Percentiles rank a stretch among this genome's conserved stretches.
Evolutionary conservation across 2,329 filamentous ascomycete species (phyloP).

Genomic region (Escovopsis sp.): DNA sequence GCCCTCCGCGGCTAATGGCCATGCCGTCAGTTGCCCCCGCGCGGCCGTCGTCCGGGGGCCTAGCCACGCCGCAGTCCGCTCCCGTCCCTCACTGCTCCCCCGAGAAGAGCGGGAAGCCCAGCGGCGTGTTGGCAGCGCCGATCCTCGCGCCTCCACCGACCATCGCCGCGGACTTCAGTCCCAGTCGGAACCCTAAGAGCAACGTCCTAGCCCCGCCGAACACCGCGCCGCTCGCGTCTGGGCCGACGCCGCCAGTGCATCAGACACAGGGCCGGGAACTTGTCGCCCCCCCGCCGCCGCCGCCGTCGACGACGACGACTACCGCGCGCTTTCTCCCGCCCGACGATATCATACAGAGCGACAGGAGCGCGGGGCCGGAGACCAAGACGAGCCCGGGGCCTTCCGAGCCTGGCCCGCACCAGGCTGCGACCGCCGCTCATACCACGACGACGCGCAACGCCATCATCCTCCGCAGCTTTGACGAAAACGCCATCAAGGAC

Average conservation of each 20-base stretch:
- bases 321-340: background rate
- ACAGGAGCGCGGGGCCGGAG: background rate
- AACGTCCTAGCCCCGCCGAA: constrained; percentile 32
- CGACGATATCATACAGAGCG: constrained; percentile 1
- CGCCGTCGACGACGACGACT: background rate
- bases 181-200: constrained; percentile 20
- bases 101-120: constrained; percentile 13
- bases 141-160: constrained; percentile 22
- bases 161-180: constrained; percentile 12
- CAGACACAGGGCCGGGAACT: background rate
- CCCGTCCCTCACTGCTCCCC: constrained; percentile 4
- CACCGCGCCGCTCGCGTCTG: constrained; percentile 18
- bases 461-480: constrained; percentile 46
- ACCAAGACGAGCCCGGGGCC: constrained; percentile 3
- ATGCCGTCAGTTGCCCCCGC: constrained; percentile 10
- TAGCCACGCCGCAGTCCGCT: constrained; percentile 8
- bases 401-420: constrained; percentile 2
- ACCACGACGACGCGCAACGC: constrained; percentile 31
- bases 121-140: constrained; percentile 23
- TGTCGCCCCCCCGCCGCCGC: background rate
- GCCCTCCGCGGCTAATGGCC: constrained; percentile 4
- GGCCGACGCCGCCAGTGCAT: constrained; percentile 7
- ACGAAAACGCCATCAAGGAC: constrained; percentile 40
- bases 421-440: background rate
- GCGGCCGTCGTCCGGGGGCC: constrained; percentile 5